Evolutionary conservation across 192 early-diverging fungal genomes (phyloP).

Genomic region (Umbelopsis sp.): DNA sequence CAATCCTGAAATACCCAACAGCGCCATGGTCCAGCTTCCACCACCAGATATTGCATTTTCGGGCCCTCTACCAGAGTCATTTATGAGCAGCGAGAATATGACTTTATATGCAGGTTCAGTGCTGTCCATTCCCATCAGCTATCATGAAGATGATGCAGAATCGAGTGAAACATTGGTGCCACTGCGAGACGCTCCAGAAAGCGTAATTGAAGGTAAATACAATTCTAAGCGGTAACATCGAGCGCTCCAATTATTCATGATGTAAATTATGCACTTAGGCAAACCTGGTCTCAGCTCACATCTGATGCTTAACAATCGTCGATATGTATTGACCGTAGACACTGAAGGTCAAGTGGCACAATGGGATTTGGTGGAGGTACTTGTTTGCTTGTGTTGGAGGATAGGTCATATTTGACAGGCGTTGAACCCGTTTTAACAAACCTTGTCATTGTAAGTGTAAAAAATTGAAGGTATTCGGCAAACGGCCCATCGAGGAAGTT

Average conservation of each 20-base stretch:
- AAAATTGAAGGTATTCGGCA: conserved; percentile 58
- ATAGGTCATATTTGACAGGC: too few relatives aligned
- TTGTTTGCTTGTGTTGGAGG: too few relatives aligned
- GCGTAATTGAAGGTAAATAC: conserved; percentile 33
- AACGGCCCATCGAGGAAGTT: conserved; percentile 54
- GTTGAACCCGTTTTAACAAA: too few relatives aligned
- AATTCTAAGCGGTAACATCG: background rate
- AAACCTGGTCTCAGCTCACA: conserved; percentile 68
- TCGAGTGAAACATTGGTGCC: conserved; percentile 29
- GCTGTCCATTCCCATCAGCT: conserved; percentile 41
- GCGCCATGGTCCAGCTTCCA: conserved; percentile 49
- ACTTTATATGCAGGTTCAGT: conserved; percentile 44
- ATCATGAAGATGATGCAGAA: conserved; percentile 33
- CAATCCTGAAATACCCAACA: conserved; percentile 43
- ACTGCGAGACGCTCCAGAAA: conserved; percentile 40
- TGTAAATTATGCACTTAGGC: conserved; percentile 44
- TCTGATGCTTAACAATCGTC: conserved; percentile 78
- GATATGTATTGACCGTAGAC: conserved; percentile 85
- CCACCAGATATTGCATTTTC: conserved; percentile 39
- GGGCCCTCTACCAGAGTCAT: conserved; percentile 39
- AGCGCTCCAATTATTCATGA: conserved; percentile 20
- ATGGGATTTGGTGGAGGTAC: conserved; percentile 91
- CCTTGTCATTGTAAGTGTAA: conserved; percentile 42
- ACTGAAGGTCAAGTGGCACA: conserved; percentile 75
- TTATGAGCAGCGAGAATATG: conserved; percentile 32